Conservation (phyloP, 805 yeast species). For the Wickerhamomyces rabaulensis region DNA sequence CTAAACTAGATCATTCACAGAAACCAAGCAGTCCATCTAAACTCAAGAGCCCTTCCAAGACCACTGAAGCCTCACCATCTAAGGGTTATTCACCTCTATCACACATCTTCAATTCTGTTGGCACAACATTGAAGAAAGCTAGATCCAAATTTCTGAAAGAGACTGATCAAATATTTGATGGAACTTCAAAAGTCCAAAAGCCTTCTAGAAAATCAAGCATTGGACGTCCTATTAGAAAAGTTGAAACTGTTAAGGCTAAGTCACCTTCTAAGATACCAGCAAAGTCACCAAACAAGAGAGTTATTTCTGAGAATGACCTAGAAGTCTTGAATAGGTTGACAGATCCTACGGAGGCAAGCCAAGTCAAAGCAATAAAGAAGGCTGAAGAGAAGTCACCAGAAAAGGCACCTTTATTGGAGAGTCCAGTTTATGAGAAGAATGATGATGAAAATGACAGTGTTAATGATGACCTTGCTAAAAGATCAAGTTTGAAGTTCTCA, state of each 20-base stretch:
- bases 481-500: constrained; percentile 17
- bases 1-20: constrained; percentile 1
- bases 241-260: not conserved
- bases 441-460: constrained; percentile 3
- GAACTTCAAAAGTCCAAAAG: constrained; percentile 4
- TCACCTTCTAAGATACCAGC: not conserved
- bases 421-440: constrained; percentile 1
- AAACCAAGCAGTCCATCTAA: constrained; percentile 2
- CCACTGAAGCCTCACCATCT: constrained; percentile 1
- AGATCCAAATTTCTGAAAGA: constrained; percentile 17
- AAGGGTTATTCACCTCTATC: constrained; percentile 21
- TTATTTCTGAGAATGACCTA: constrained; percentile 1
- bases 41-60: constrained; percentile 8
- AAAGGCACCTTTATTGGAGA: constrained; percentile 3
- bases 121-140: constrained; percentile 20
- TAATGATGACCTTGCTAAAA: constrained; percentile 10
- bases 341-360: constrained; percentile 15
- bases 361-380: constrained; percentile 5
- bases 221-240: not conserved
- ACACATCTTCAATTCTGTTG: constrained; percentile 20
- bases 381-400: not conserved
- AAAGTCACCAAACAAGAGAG: constrained; percentile 4
- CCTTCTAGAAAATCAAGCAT: not conserved
- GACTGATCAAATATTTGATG: constrained; percentile 8
- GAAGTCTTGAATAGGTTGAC: constrained; percentile 9